phyloP scores from a whole-genome alignment of 257 asterid species.

The Misopates orontium region DNA sequence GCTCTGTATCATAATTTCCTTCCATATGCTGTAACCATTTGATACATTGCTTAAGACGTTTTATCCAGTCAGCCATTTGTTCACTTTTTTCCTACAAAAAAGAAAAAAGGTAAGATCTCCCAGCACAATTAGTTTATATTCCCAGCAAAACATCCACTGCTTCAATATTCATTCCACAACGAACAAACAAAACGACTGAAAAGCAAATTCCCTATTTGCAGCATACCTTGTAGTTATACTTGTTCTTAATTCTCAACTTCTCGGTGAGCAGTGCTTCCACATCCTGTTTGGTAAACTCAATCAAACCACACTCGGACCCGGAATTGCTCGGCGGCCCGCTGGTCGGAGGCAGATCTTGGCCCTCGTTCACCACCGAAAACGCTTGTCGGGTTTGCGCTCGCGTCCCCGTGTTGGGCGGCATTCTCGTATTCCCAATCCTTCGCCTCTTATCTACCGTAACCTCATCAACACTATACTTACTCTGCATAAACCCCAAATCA shows the following conservation, averaged over 20 bases:
- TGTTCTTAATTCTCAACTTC: conserved; percentile 67
- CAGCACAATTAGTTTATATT: not conserved
- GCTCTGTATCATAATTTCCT: conserved; percentile 54
- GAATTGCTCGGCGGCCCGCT: conserved; percentile 71
- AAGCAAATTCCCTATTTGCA: not conserved
- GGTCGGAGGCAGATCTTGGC: conserved; percentile 59
- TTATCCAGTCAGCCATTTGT: conserved; percentile 61
- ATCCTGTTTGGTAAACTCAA: conserved; percentile 73
- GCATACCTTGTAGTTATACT: conserved; percentile 49
- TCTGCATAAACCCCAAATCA: conserved; percentile 39
- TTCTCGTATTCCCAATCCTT: conserved; percentile 53
- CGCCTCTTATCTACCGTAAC: conserved; percentile 69
- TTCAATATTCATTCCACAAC: conserved; percentile 7
- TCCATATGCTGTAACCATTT: conserved; percentile 90
- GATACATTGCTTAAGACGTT: conserved; percentile 73
- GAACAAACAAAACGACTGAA: conserved; percentile 4
- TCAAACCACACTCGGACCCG: conserved; percentile 55
- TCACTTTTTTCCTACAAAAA: conserved; percentile 73
- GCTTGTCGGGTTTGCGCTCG: conserved; percentile 64
- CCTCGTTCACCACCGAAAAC: conserved; percentile 70
- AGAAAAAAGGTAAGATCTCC: not conserved
- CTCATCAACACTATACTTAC: conserved; percentile 55
- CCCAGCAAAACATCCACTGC: conserved; percentile 10
- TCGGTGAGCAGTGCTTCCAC: conserved; percentile 70
- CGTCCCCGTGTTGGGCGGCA: conserved; percentile 56